Evolutionary conservation across 805 yeast genomes (phyloP).

Genomic region (Tetrapisispora phaffii): DNA sequence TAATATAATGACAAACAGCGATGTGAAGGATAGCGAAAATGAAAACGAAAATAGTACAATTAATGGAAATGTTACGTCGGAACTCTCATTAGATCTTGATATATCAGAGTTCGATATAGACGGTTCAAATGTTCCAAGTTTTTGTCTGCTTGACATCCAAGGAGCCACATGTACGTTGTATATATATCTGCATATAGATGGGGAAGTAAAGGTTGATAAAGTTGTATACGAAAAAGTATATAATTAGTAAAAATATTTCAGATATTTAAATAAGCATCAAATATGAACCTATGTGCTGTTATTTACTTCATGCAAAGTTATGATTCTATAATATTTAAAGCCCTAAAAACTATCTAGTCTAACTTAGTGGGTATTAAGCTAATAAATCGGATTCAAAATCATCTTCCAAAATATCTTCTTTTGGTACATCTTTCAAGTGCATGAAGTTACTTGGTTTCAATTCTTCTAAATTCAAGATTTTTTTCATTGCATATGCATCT

Average conservation of each 20-base stretch:
- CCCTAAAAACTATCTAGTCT: too few species aligned
- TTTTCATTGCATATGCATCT: slow-evolving; percentile 93
- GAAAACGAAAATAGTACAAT: slow-evolving; percentile 15
- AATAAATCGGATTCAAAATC: slow-evolving; percentile 44
- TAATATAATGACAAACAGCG: background rate
- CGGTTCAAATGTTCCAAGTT: slow-evolving; percentile 58
- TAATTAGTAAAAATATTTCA: background rate
- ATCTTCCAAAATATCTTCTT: slow-evolving; percentile 37
- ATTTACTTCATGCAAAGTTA: background rate
- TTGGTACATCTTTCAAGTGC: slow-evolving; percentile 13
- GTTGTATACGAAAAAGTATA: slow-evolving; percentile 50
- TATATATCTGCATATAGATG: slow-evolving; percentile 71
- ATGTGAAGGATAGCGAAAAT: slow-evolving; percentile 3
- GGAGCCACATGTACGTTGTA: slow-evolving; percentile 69
- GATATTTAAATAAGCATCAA: background rate
- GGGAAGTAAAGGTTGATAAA: slow-evolving; percentile 86
- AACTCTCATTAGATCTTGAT: slow-evolving; percentile 2
- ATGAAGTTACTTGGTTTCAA: slow-evolving; percentile 50
- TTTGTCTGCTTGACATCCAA: slow-evolving; percentile 80
- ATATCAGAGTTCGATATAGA: slow-evolving; percentile 17
- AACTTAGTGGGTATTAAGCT: slow-evolving; percentile 19
- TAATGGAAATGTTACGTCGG: slow-evolving; percentile 1
- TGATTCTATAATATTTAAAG: background rate
- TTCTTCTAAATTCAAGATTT: slow-evolving; percentile 50
- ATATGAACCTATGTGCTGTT: background rate